These are phyloP conservation scores for Irpex sp. DNA, from an alignment of 1,284 basidiomycete genomes.

Conservation along the genomic window DNA sequence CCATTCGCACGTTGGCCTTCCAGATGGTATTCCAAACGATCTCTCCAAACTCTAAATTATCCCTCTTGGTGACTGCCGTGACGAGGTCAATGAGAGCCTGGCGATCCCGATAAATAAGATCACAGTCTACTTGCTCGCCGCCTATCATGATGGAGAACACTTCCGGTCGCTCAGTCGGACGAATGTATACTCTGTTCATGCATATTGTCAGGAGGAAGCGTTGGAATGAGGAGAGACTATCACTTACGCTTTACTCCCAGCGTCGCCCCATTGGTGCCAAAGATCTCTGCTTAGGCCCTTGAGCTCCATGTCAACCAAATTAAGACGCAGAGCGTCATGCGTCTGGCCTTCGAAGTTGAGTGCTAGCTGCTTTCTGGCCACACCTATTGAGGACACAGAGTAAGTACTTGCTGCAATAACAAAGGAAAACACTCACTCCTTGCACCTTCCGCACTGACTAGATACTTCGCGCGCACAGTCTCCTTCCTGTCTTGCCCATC, in stretches of 20 bases:
- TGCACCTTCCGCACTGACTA: constrained; percentile 16
- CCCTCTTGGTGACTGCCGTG: not conserved
- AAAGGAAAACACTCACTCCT: constrained; percentile 4
- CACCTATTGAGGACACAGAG: not conserved
- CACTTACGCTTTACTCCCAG: constrained; percentile 3
- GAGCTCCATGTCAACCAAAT: constrained; percentile 16
- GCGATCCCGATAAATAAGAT: not conserved
- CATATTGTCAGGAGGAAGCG: not conserved
- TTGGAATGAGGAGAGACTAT: no score
- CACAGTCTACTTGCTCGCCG: constrained; percentile 4
- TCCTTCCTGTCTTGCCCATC: constrained; percentile 5
- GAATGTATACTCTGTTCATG: not conserved
- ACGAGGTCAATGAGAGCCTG: not conserved
- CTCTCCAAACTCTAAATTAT: not conserved
- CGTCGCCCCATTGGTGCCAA: constrained; percentile 18
- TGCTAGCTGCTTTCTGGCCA: constrained; percentile 10
- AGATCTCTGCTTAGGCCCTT: constrained; percentile 15
- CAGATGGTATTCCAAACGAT: not conserved
- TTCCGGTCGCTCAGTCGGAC: not conserved
- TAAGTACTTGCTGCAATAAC: no score
- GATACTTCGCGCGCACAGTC: constrained; percentile 2
- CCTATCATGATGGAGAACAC: not conserved
- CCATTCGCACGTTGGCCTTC: constrained; percentile 22
- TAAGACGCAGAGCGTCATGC: constrained; percentile 15
- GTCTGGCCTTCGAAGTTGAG: constrained; percentile 22